A percentile compares a stretch with the other conserved stretches of the same genome.
Conservation (phyloP, 495 filamentous ascomycete species). For the Penicillium flavigenum region DNA sequence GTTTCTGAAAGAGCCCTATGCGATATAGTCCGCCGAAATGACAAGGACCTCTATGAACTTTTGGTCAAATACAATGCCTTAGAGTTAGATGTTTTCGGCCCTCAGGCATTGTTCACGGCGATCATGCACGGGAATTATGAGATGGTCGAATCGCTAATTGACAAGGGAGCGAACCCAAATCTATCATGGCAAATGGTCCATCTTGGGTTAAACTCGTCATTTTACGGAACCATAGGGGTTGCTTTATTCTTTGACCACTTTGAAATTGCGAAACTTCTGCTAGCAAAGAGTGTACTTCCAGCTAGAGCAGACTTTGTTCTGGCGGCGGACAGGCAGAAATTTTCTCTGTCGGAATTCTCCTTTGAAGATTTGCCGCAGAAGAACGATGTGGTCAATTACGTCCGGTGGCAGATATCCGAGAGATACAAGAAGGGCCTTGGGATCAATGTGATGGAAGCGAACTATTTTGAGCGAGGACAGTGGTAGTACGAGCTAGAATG, state of each 20-base stretch:
- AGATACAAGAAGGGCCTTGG: neutral
- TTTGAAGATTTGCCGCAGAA: neutral
- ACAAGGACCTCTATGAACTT: neutral
- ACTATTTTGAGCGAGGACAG: no score
- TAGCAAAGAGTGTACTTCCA: neutral
- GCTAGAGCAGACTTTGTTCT: neutral
- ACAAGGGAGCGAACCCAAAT: neutral
- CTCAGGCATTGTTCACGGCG: neutral
- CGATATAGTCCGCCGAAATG: neutral
- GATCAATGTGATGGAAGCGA: neutral
- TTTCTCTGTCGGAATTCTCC: neutral
- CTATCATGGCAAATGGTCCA: neutral
- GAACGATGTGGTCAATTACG: neutral
- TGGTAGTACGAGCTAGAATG: no score
- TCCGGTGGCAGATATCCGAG: neutral
- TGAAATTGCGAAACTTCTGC: neutral
- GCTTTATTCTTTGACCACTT: neutral
- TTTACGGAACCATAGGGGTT: neutral
- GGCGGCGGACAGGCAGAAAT: neutral
- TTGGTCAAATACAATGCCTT: neutral
- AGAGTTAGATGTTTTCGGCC: neutral
- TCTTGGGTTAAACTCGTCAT: neutral
- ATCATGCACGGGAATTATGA: neutral
- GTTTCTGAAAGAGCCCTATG: neutral
- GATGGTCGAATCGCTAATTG: neutral